Evolutionary conservation across 345 rosid species (phyloP), one percentile per base, ranked within the genome.

Genomic region (Anastatica hierochuntica): DNA sequence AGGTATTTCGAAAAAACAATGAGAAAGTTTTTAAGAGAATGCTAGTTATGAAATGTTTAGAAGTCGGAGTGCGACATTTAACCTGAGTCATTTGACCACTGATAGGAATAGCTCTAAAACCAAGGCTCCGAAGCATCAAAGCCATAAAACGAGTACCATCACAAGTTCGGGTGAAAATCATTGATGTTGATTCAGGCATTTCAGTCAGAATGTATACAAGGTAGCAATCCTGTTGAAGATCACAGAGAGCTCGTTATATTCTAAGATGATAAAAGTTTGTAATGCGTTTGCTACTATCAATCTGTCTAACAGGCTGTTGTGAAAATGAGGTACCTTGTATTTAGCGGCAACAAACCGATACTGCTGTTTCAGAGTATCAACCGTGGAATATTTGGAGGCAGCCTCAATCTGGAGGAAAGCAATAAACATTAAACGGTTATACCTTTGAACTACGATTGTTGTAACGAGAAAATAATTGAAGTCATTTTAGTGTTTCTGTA

Each of bases 1-100:
- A 49, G n/a, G n/a, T 1, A 58, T 45, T 27, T 30, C 3, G 13
- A 10, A 10, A 49, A 61, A 3, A 45, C n/a, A n/a, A 43, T 40
- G 38, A 49, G 31, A 37, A 33, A 17, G 6, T 18, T 8, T 21
- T 19, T 41, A 14, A 42, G 51, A 30, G 43, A 46, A 37, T 1
- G 7, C 6, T 18, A 14, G 48, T 14, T 17, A 4, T 20, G 12
- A 21, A n/a, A 17, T 27, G 13, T 44, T 15, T 9, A 44, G 36
- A 11, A 30, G 33, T 3, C 11, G 5, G 15, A 48, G 12, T 29
- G 40, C 24, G 29, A 16, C 19, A 52, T 23, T 46, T n/a, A 43
- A 80, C 96, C 98, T 88, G 98, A 56, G 68, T 79, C 98, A 92
- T 88, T 33, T 92, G 97, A 42, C 98, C 98, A 73, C 88, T 88